Base-by-base conservation (phyloP, 148 eudicot species). In the Chenopodium album region DNA sequence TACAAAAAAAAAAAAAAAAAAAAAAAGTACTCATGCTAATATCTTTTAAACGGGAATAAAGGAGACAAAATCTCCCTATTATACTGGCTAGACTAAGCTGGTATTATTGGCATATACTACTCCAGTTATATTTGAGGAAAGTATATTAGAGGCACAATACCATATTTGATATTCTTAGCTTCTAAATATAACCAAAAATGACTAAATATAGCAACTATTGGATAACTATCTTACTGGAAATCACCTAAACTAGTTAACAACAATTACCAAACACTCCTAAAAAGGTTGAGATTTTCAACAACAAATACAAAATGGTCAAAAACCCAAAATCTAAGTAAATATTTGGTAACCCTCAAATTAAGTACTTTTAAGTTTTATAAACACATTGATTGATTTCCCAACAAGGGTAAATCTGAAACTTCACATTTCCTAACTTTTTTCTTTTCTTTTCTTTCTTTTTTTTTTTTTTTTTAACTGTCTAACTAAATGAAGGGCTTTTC, bases 271-370 rank as follows among this genome's bases (percentile, higher is more conserved):
- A 26, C 26, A 23, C 60, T 13, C 59, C 23, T 44, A 16, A 78
- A 65, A 65, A 65, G 23, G 26, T 46, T 52, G 72, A 70, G 19
- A 34, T 31, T 4, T 12, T 20, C 29, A 44, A 26, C 66, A 32
- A 1, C 71, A 79, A 71, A 64, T 62, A 71, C 54, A 62, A 79
- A 71, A 48, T 48, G 81, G 44, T 69, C n/a, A 69, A 31, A 56
- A 78, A 48, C 67, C 56, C 34, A 20, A 77, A 9, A 78, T 48
- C 65, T 78, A 78, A 50, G 71, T 37, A 78, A 65, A 66, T 28
- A 37, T 66, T 17, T 66, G 63, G 63, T 66, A 67, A 12, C 34
- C 29, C 71, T 31, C 71, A 69, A 69, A 69, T 14, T 32, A 16
- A 69, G 73, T 16, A 14, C 46, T 19, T 4, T 17, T 12, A 10